These are phyloP conservation scores for Voacanga thouarsii DNA, from an alignment of 257 asterid genomes.

Conservation along the genomic window DNA sequence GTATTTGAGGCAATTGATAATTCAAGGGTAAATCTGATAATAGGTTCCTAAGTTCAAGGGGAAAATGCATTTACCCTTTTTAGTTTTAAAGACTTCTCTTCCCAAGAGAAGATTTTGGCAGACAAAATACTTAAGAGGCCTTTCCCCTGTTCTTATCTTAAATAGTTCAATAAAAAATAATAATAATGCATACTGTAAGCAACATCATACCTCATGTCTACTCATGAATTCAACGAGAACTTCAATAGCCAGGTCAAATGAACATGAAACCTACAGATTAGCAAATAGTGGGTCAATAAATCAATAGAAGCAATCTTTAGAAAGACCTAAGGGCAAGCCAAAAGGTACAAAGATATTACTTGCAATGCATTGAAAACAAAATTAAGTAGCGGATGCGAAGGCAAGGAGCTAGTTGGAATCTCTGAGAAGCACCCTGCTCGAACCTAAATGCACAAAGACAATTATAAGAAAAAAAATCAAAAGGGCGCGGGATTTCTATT, in stretches of 20 bases:
- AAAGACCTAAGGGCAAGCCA: constrained; percentile 17
- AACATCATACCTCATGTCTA: constrained; percentile 69
- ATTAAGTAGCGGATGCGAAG: constrained; percentile 68
- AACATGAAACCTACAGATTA: constrained; percentile 52
- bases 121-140: background rate
- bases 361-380: constrained; percentile 72
- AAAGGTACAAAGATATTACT: constrained; percentile 35
- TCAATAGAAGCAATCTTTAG: background rate
- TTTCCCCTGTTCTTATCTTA: background rate
- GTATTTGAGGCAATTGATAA: background rate
- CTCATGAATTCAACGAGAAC: constrained; percentile 75
- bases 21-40: background rate
- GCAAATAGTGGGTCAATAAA: constrained; percentile 1
- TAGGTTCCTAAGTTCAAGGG: background rate
- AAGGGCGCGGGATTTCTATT: background rate
- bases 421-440: constrained; percentile 90
- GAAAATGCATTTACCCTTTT: background rate
- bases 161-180: background rate
- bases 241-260: constrained; percentile 80
- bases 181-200: constrained; percentile 8
- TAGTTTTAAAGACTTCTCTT: background rate
- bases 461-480: constrained; percentile 21
- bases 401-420: constrained; percentile 58
- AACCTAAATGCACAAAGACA: constrained; percentile 46
- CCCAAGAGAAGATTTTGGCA: background rate